Conservation (phyloP, 2,329 filamentous ascomycete genomes). For the Myrmaecium sp. region DNA sequence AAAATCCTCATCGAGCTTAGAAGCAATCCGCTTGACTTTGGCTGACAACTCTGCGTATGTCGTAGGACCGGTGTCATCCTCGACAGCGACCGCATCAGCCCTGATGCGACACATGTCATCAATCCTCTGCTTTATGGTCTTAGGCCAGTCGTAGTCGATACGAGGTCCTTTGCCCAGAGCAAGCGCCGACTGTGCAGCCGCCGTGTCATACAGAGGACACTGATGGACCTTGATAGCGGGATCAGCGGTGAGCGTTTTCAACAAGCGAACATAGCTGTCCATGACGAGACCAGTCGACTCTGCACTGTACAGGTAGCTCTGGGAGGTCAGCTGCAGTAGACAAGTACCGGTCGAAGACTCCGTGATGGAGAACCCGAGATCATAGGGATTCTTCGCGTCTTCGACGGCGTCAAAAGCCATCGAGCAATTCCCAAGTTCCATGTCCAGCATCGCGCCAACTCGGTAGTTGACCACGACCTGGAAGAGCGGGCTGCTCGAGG, state of each 20-base stretch:
- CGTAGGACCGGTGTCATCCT: slow-evolving; percentile 9
- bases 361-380: slow-evolving; percentile 7
- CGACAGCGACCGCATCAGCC: slow-evolving; percentile 11
- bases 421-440: slow-evolving; percentile 10
- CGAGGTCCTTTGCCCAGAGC: slow-evolving; percentile 8
- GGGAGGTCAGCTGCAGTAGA: slow-evolving; percentile 6
- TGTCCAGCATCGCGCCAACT: slow-evolving; percentile 12
- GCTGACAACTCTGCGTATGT: slow-evolving; percentile 21
- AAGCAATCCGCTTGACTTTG: slow-evolving; percentile 19
- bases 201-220: slow-evolving; percentile 7
- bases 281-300: slow-evolving; percentile 11
- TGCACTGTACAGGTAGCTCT: slow-evolving; percentile 16
- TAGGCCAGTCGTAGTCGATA: slow-evolving; percentile 14
- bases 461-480: slow-evolving; percentile 34
- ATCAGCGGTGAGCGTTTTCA: slow-evolving; percentile 8
- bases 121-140: slow-evolving; percentile 20
- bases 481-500: slow-evolving; percentile 29
- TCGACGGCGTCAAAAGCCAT: slow-evolving; percentile 5
- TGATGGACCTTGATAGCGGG: slow-evolving; percentile 5
- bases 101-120: slow-evolving; percentile 14
- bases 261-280: slow-evolving; percentile 9
- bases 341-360: slow-evolving; percentile 1
- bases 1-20: slow-evolving; percentile 10
- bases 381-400: slow-evolving; percentile 6
- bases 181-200: slow-evolving; percentile 3